These are phyloP conservation scores for Blastobotrys persicus DNA, from an alignment of 1,139 yeast species.

Conservation along the genomic window DNA sequence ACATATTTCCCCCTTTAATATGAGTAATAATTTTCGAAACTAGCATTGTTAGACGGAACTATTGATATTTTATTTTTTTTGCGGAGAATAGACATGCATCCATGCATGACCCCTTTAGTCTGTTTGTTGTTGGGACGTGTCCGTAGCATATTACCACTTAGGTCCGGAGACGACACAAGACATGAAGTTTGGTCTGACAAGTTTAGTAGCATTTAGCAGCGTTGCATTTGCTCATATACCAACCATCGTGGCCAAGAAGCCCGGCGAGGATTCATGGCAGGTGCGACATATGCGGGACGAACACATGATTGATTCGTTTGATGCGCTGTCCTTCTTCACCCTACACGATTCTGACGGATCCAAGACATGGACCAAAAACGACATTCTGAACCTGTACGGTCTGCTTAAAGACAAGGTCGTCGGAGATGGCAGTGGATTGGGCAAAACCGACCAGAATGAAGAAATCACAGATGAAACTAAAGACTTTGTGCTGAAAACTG, in stretches of 20 bases:
- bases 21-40: too few species aligned
- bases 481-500: constrained; percentile 53
- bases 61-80: too few species aligned
- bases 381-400: constrained; percentile 81
- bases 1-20: not conserved
- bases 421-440: constrained; percentile 91
- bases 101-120: too few species aligned
- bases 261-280: constrained; percentile 37
- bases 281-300: constrained; percentile 81
- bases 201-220: not conserved
- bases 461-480: constrained; percentile 54
- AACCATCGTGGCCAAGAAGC: constrained; percentile 14
- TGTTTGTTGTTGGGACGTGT: too few species aligned
- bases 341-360: constrained; percentile 67
- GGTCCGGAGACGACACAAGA: too few species aligned
- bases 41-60: too few species aligned
- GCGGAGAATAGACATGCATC: too few species aligned
- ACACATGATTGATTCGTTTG: constrained; percentile 73
- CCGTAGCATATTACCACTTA: too few species aligned
- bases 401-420: constrained; percentile 65
- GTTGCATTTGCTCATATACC: constrained; percentile 8
- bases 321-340: constrained; percentile 73
- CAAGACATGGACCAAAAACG: constrained; percentile 45
- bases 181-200: not conserved
- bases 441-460: constrained; percentile 65